phyloP scores from a whole-genome alignment of 345 rosid species.

The Cardamine resedifolia region DNA sequence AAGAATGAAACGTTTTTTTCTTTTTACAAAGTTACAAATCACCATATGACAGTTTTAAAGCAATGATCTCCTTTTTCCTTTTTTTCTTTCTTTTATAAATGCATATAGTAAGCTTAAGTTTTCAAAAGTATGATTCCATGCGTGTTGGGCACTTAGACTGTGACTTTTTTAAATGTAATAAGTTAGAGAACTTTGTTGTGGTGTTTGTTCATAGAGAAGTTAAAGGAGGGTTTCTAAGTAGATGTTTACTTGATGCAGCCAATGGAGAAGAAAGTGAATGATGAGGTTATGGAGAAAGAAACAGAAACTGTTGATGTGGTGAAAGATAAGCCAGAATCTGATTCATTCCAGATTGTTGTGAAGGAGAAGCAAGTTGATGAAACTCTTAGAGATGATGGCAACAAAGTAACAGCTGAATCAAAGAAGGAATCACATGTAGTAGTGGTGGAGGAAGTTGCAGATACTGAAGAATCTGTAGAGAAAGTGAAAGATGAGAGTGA shows the following conservation, averaged over 20 bases:
- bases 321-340: not conserved
- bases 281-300: constrained; percentile 24
- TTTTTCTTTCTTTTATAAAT: no score
- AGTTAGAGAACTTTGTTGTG: not conserved
- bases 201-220: not conserved
- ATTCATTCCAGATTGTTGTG: not conserved
- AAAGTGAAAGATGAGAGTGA: constrained; percentile 6
- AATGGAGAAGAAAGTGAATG: constrained; percentile 23
- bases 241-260: constrained; percentile 14
- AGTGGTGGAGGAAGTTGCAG: constrained; percentile 5
- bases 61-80: not conserved
- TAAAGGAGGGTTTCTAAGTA: not conserved
- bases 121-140: not conserved
- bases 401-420: not conserved
- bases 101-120: no score
- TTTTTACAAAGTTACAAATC: not conserved
- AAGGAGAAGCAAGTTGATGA: not conserved
- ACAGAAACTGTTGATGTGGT: constrained; percentile 15
- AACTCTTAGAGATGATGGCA: not conserved
- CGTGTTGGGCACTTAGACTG: not conserved
- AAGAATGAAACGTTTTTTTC: not conserved
- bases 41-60: not conserved
- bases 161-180: not conserved
- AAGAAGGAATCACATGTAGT: constrained; percentile 16
- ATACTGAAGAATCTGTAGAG: not conserved